Evolutionary conservation across 208 protist genomes (phyloP).

Genomic region (Herpetomonas tarakana): DNA sequence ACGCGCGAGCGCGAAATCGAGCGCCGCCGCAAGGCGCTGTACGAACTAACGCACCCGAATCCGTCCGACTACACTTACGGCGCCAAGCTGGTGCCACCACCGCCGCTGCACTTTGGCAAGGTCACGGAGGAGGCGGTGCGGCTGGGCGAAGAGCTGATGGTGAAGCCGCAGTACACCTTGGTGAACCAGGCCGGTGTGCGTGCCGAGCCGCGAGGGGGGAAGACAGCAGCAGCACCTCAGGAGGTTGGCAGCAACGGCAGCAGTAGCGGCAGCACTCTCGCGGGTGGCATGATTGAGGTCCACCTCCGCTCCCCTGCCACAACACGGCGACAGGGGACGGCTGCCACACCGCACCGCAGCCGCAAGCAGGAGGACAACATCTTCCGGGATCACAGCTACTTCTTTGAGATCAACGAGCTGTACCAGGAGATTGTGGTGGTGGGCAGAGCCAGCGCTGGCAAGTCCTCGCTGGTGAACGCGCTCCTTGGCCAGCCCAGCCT

Average conservation of each 20-base stretch:
- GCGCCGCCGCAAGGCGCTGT: conserved; percentile 68
- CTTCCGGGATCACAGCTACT: conserved; percentile 85
- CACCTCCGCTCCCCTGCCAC: background rate
- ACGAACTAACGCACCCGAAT: conserved; percentile 81
- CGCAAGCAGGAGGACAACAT: conserved; percentile 47
- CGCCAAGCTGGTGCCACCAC: conserved; percentile 81
- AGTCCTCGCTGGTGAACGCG: conserved; percentile 87
- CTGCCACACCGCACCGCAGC: conserved; percentile 24
- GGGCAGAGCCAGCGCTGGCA: conserved; percentile 78
- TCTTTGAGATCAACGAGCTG: conserved; percentile 90
- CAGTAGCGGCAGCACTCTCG: background rate
- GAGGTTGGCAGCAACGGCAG: background rate
- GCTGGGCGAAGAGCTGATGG: conserved; percentile 70
- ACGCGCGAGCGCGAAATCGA: conserved; percentile 55
- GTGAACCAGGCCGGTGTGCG: conserved; percentile 63
- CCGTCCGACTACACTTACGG: conserved; percentile 84
- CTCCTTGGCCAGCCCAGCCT: conserved; percentile 66
- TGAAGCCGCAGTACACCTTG: conserved; percentile 71
- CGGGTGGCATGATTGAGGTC: conserved; percentile 12
- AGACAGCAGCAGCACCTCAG: background rate
- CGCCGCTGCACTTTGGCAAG: conserved; percentile 82
- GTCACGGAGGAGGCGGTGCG: conserved; percentile 62
- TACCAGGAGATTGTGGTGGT: conserved; percentile 90
- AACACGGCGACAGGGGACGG: background rate
- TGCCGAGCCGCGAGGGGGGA: conserved; percentile 25